Percentiles rank a stretch among this genome's conserved stretches.
Conservation (phyloP, 768 basidiomycete species). For the Mycena vitilis region DNA sequence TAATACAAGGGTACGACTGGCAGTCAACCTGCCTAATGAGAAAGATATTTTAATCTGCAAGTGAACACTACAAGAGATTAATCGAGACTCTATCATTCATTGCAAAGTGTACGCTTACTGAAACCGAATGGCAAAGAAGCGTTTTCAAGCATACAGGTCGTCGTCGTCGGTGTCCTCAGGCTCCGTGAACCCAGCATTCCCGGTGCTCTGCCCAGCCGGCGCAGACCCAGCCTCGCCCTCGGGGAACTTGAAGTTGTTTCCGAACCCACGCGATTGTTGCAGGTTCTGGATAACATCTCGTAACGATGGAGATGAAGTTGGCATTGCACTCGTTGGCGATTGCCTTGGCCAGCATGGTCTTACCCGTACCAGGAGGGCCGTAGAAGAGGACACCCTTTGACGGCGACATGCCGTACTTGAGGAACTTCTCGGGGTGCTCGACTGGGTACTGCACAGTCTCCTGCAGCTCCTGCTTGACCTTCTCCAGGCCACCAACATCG, state of each 20-base stretch:
- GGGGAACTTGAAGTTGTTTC: constrained; percentile 97
- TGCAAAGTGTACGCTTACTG: too few species aligned
- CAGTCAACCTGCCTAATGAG: neutral
- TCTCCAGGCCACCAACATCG: constrained; percentile 99
- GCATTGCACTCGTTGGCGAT: constrained; percentile 99
- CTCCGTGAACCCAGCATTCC: constrained; percentile 84
- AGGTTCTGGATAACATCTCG: too few species aligned
- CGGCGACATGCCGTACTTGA: constrained; percentile 99
- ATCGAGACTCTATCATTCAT: too few species aligned
- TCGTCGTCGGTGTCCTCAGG: constrained; percentile 87
- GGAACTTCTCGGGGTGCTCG: constrained; percentile 99
- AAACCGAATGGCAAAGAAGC: neutral
- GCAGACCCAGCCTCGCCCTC: constrained; percentile 64
- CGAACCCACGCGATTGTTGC: constrained; percentile 51
- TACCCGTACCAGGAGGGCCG: constrained; percentile 99
- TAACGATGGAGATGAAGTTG: constrained; percentile 93
- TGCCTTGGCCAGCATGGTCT: constrained; percentile 97
- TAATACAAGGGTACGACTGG: too few species aligned
- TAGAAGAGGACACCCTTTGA: constrained; percentile 99
- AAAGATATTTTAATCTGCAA: constrained; percentile 5
- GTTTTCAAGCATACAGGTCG: constrained; percentile 84
- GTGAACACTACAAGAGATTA: constrained; percentile 8
- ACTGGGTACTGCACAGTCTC: constrained; percentile 99
- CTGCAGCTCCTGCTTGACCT: constrained; percentile 99
- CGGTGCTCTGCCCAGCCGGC: constrained; percentile 53